Evolutionary conservation across 768 basidiomycete species (phyloP).

Genomic region (Suillus clintonianus): DNA sequence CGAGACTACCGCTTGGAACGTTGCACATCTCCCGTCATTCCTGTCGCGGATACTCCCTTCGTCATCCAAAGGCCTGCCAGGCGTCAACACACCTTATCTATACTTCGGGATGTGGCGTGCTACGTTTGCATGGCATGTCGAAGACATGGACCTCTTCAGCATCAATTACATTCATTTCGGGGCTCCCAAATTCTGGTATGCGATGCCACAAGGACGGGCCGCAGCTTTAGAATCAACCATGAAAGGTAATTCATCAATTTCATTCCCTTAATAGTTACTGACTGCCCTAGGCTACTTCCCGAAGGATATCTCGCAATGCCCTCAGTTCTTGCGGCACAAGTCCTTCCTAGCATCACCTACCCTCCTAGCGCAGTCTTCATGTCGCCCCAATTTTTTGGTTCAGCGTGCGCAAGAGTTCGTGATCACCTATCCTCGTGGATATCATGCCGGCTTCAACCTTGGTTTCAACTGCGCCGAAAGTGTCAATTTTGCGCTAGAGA

Average conservation of each 20-base stretch:
- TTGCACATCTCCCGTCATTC: conserved; percentile 86
- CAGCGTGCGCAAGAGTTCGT: conserved; percentile 96
- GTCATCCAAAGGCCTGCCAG: conserved; percentile 74
- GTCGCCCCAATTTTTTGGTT: conserved; percentile 82
- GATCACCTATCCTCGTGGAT: conserved; percentile 92
- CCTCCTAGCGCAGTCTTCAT: conserved; percentile 75
- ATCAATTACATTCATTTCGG: conserved; percentile 99
- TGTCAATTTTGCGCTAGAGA: conserved; percentile 94
- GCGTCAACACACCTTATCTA: conserved; percentile 95
- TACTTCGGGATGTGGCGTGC: conserved; percentile 99
- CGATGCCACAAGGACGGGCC: conserved; percentile 86
- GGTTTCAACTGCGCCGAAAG: conserved; percentile 97
- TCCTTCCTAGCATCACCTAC: conserved; percentile 91
- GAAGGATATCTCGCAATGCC: conserved; percentile 78
- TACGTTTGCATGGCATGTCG: conserved; percentile 98
- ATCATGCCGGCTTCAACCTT: conserved; percentile 96
- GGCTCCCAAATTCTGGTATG: conserved; percentile 97
- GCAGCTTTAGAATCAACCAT: conserved; percentile 85
- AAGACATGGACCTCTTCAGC: conserved; percentile 98
- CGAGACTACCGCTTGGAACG: conserved; percentile 86
- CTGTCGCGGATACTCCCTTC: conserved; percentile 77
- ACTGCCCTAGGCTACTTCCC: conserved; percentile 77
- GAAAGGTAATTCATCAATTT: conserved; percentile 56
- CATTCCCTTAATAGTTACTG: conserved; percentile 7
- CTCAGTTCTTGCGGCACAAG: conserved; percentile 96